Percentiles rank a stretch among this genome's conserved stretches.
Conservation (phyloP, 768 basidiomycete species). For the Suillus spraguei region DNA sequence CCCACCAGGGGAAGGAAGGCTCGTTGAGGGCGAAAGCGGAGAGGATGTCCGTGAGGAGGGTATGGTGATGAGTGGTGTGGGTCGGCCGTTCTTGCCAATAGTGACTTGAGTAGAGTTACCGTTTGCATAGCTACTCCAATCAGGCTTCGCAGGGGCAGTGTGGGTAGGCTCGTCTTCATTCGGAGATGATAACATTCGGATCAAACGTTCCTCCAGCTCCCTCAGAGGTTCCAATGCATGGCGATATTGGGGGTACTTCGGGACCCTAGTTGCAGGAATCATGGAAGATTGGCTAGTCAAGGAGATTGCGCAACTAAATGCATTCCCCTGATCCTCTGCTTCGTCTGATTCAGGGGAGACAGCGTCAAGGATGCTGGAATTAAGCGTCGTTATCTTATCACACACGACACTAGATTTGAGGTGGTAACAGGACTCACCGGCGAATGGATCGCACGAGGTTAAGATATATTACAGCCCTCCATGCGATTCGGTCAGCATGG, state of each 20-base stretch:
- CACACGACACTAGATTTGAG: background rate
- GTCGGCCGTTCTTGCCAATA: conserved; percentile 43
- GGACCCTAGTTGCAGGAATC: conserved; percentile 49
- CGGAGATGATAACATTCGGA: conserved; percentile 64
- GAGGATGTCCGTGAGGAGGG: conserved; percentile 27
- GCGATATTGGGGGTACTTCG: conserved; percentile 64
- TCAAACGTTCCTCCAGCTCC: conserved; percentile 71
- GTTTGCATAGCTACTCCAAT: conserved; percentile 39
- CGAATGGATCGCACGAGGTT: conserved; percentile 84
- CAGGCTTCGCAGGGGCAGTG: conserved; percentile 42
- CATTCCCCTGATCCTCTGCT: conserved; percentile 55
- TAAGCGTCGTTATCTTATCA: conserved; percentile 10
- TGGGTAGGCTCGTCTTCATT: conserved; percentile 69
- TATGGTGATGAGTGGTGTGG: conserved; percentile 39
- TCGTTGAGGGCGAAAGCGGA: conserved; percentile 30
- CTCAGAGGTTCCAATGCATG: conserved; percentile 66
- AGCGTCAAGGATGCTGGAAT: conserved; percentile 68
- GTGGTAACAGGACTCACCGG: conserved; percentile 46
- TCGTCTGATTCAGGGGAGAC: conserved; percentile 70
- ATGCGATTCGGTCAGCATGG: conserved; percentile 78
- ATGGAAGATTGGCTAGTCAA: conserved; percentile 42
- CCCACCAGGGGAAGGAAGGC: conserved; percentile 25
- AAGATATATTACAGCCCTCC: conserved; percentile 87
- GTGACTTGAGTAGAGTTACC: conserved; percentile 14
- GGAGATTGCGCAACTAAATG: conserved; percentile 55